These are phyloP conservation scores for Kwoniella shivajii DNA, from an alignment of 1,284 basidiomycete species.

Conservation along the genomic window DNA sequence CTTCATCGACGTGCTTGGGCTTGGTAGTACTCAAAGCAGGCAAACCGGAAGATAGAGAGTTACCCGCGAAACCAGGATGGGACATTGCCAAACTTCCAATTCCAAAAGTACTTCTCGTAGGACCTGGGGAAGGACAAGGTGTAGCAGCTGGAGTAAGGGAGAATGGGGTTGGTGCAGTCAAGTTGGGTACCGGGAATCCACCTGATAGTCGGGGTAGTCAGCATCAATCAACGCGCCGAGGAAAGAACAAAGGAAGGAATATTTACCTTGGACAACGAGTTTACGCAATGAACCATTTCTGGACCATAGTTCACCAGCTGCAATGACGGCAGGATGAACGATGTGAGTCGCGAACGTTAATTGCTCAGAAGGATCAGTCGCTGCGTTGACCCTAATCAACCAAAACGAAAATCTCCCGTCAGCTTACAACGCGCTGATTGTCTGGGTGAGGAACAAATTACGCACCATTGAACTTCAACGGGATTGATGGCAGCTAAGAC, in stretches of 20 bases:
- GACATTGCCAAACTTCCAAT: conserved; percentile 15
- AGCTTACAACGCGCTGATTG: background rate
- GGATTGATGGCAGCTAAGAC: conserved; percentile 37
- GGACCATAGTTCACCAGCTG: conserved; percentile 40
- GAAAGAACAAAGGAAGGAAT: conserved; percentile 1
- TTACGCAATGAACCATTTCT: conserved; percentile 27
- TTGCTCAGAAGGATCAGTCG: conserved; percentile 31
- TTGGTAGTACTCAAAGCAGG: conserved; percentile 31
- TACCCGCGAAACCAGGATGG: conserved; percentile 10
- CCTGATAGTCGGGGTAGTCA: no score
- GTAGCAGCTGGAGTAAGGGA: conserved; percentile 40
- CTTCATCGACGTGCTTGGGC: conserved; percentile 27
- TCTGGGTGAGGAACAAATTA: background rate
- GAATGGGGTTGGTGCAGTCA: conserved; percentile 45
- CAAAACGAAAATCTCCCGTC: background rate
- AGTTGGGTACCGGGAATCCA: conserved; percentile 43
- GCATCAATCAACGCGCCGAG: background rate
- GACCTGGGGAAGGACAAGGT: conserved; percentile 36
- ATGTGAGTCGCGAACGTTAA: conserved; percentile 40
- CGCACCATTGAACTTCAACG: conserved; percentile 42
- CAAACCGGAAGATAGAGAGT: conserved; percentile 13
- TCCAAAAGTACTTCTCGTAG: conserved; percentile 16
- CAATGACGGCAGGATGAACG: conserved; percentile 46
- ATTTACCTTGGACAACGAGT: conserved; percentile 40
- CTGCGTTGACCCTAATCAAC: conserved; percentile 34